Conservation (phyloP, 306 rosid genomes). For the Fagus sylvatica region DNA sequence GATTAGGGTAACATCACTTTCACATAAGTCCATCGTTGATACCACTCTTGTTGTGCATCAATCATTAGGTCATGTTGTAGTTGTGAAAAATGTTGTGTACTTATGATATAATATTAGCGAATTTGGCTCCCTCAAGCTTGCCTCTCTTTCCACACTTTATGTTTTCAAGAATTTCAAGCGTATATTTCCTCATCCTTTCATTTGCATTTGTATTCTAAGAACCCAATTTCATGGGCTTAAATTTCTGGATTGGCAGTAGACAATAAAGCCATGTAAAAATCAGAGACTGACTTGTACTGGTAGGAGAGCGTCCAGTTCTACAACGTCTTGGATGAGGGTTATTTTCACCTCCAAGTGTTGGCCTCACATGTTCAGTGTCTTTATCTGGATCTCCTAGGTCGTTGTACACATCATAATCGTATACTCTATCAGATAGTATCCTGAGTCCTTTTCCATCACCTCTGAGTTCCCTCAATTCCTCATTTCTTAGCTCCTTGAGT, state of each 20-base stretch:
- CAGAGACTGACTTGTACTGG: conserved; percentile 7
- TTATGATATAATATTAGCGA: too few species aligned
- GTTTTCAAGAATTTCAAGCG: not conserved
- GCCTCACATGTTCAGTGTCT: conserved; percentile 18
- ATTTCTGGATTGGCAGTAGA: not conserved
- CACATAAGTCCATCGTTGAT: too few species aligned
- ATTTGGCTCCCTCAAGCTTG: too few species aligned
- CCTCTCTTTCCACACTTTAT: not conserved
- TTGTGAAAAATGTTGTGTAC: too few species aligned
- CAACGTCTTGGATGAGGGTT: conserved; percentile 41
- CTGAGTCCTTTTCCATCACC: conserved; percentile 37
- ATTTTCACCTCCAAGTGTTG: conserved; percentile 26
- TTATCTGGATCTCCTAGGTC: conserved; percentile 35
- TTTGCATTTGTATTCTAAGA: too few species aligned
- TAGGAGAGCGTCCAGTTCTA: conserved; percentile 38
- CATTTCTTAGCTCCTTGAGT: conserved; percentile 31
- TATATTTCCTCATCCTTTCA: not conserved
- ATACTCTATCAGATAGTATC: conserved; percentile 26
- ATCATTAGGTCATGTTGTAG: too few species aligned
- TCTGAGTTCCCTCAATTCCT: conserved; percentile 33
- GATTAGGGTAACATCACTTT: too few species aligned
- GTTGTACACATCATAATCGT: conserved; percentile 45
- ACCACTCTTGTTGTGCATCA: too few species aligned
- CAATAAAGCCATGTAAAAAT: not conserved
- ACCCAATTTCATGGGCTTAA: too few species aligned